Evolutionary conservation across 371 early-diverging fungal species (phyloP).

Genomic region (Rhizopus delemar): DNA sequence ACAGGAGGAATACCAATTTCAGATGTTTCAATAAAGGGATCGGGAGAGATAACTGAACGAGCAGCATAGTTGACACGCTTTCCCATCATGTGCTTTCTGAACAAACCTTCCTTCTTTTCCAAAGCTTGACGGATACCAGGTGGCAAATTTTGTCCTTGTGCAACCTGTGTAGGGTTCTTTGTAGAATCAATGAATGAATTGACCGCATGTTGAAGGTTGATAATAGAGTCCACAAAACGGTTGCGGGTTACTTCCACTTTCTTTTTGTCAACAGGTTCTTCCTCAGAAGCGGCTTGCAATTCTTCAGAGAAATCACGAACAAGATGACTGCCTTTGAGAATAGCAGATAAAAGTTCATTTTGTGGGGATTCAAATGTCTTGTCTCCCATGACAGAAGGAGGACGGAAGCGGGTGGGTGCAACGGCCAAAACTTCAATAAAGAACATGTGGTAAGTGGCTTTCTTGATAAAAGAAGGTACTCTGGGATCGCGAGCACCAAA

Average conservation of each 20-base stretch:
- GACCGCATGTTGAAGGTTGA: conserved; percentile 85
- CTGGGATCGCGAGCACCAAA: conserved; percentile 74
- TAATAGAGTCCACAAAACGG: conserved; percentile 72
- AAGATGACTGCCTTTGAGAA: conserved; percentile 79
- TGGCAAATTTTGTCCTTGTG: conserved; percentile 62
- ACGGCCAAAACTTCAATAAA: conserved; percentile 95
- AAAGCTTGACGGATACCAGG: conserved; percentile 95
- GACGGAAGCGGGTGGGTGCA: conserved; percentile 96
- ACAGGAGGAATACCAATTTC: conserved; percentile 99
- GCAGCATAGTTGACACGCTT: conserved; percentile 99
- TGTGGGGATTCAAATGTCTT: conserved; percentile 93
- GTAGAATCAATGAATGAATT: conserved; percentile 94
- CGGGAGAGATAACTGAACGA: conserved; percentile 99
- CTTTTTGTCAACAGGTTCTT: conserved; percentile 41
- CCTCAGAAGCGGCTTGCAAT: conserved; percentile 36
- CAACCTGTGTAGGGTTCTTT: conserved; percentile 64
- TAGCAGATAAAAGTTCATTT: conserved; percentile 82
- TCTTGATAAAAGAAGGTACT: conserved; percentile 39
- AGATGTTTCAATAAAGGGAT: conserved; percentile 97
- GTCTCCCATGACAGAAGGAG: conserved; percentile 88
- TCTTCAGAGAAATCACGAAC: conserved; percentile 65
- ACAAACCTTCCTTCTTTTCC: conserved; percentile 99
- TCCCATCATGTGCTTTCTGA: conserved; percentile 99
- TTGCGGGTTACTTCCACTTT: conserved; percentile 46
- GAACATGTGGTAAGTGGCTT: conserved; percentile 82